Evolutionary conservation across 257 asterid genomes (phyloP).

Genomic region (Plantago ovata): DNA sequence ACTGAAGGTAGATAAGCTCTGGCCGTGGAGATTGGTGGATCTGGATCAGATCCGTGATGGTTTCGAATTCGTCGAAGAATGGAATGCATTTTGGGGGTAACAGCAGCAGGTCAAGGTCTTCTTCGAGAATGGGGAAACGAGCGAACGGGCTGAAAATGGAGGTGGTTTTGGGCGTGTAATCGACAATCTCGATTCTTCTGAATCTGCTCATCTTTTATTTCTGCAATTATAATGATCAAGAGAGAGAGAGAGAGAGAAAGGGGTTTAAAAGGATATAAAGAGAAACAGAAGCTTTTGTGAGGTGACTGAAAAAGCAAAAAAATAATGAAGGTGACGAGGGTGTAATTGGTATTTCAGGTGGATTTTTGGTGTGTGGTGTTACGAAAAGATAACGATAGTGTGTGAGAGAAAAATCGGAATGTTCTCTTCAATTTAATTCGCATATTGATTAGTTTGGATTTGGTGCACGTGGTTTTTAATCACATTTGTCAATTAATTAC

Average conservation of each 20-base stretch:
- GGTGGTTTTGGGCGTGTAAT: constrained; percentile 40
- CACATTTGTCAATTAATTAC: too few relatives aligned
- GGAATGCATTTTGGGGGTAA: constrained; percentile 16
- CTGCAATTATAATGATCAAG: neutral
- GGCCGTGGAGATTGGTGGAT: constrained; percentile 48
- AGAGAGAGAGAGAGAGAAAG: too few relatives aligned
- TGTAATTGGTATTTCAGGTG: too few relatives aligned
- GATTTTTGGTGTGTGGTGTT: too few relatives aligned
- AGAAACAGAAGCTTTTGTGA: neutral
- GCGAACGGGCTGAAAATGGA: constrained; percentile 15
- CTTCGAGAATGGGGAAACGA: constrained; percentile 27
- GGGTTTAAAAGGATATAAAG: neutral
- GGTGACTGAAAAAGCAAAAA: neutral
- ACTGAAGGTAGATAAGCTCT: constrained; percentile 37
- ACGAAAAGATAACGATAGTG: too few relatives aligned
- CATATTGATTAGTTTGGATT: neutral
- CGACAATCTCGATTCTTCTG: constrained; percentile 57
- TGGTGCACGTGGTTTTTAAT: neutral
- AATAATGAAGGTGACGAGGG: neutral
- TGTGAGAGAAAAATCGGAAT: neutral
- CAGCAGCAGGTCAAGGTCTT: constrained; percentile 47
- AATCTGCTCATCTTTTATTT: constrained; percentile 48
- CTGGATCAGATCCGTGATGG: constrained; percentile 79
- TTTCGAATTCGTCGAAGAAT: constrained; percentile 39
- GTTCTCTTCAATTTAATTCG: too few relatives aligned